A percentile compares a stretch with the other conserved stretches of the same genome.
These are phyloP conservation scores for Ceratocystiopsis minuta DNA, from an alignment of 2,329 filamentous ascomycete genomes.

Conservation along the genomic window DNA sequence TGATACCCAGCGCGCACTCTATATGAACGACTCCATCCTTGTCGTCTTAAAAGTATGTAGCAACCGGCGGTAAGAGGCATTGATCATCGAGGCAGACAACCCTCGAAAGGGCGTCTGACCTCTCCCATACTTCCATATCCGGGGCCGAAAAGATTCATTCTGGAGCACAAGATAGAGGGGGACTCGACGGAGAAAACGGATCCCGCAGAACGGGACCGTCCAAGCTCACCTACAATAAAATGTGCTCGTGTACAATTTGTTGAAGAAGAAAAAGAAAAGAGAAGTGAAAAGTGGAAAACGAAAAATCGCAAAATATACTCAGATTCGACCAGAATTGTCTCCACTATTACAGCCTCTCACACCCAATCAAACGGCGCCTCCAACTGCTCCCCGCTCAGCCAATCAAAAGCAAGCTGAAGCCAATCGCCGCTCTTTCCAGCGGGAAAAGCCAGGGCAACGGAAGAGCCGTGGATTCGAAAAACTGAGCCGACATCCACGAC, in stretches of 20 bases:
- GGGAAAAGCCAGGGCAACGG: slow-evolving; percentile 8
- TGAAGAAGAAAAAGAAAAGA: slow-evolving; percentile 21
- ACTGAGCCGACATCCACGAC: neutral
- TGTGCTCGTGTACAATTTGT: slow-evolving; percentile 47
- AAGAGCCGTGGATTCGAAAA: neutral
- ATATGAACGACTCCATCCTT: no score
- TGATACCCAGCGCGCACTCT: no score
- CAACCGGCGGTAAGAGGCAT: slow-evolving; percentile 58
- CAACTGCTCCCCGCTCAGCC: slow-evolving; percentile 7
- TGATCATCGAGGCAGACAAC: slow-evolving; percentile 33
- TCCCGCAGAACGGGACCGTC: slow-evolving; percentile 15
- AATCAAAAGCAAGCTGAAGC: slow-evolving; percentile 8
- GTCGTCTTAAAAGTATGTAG: slow-evolving; percentile 37
- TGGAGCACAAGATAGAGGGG: slow-evolving; percentile 58
- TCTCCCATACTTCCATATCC: slow-evolving; percentile 57
- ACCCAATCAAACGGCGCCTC: slow-evolving; percentile 6
- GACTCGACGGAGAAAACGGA: slow-evolving; percentile 34
- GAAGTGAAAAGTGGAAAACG: slow-evolving; percentile 11
- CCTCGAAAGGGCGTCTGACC: slow-evolving; percentile 12
- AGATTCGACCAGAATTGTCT: neutral
- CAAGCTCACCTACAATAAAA: slow-evolving; percentile 58
- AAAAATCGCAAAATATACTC: slow-evolving; percentile 2
- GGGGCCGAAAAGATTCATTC: slow-evolving; percentile 37
- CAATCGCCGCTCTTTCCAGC: slow-evolving; percentile 9
- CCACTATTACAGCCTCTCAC: neutral